A percentile compares a stretch with the other conserved stretches of the same genome.
Conservation (phyloP, 2,329 filamentous ascomycete species). For the Aureobasidium subglaciale region DNA sequence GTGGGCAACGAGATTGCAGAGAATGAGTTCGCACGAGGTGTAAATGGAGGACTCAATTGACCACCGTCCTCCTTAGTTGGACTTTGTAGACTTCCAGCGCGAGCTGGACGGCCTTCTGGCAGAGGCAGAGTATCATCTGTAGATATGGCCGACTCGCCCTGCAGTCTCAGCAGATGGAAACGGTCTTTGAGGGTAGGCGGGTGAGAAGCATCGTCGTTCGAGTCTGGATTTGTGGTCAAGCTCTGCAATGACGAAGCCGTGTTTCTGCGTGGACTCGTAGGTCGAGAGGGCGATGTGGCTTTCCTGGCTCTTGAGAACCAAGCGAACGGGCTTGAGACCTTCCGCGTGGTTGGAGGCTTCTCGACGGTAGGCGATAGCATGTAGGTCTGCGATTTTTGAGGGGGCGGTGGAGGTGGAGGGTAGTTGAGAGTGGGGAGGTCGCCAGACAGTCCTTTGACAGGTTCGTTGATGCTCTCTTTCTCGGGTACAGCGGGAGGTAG, state of each 20-base stretch:
- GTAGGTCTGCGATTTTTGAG: slow-evolving; percentile 15
- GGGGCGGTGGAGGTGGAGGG: slow-evolving; percentile 30
- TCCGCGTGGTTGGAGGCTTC: slow-evolving; percentile 47
- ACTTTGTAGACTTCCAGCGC: slow-evolving; percentile 36
- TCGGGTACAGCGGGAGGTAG: slow-evolving; percentile 20
- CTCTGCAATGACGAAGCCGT: slow-evolving; percentile 76
- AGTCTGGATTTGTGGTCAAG: slow-evolving; percentile 70
- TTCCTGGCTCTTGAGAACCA: slow-evolving; percentile 62
- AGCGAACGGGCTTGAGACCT: slow-evolving; percentile 80
- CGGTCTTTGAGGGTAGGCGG: slow-evolving; percentile 67
- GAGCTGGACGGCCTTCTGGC: slow-evolving; percentile 24
- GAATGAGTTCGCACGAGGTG: slow-evolving; percentile 19
- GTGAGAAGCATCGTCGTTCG: slow-evolving; percentile 45
- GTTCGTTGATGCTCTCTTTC: slow-evolving; percentile 18
- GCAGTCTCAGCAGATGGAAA: slow-evolving; percentile 69
- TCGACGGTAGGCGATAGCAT: not conserved
- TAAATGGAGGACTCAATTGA: slow-evolving; percentile 13
- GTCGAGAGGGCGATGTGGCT: slow-evolving; percentile 48
- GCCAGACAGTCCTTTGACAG: slow-evolving; percentile 62
- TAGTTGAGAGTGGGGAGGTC: slow-evolving; percentile 58
- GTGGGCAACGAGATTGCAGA: slow-evolving; percentile 39
- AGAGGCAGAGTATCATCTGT: slow-evolving; percentile 15
- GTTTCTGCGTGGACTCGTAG: slow-evolving; percentile 52
- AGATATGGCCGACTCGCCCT: slow-evolving; percentile 33
- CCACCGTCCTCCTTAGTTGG: slow-evolving; percentile 30